Evolutionary conservation across 1,284 basidiomycete species (phyloP).

Genomic region (Exobasidium rhododendri): DNA sequence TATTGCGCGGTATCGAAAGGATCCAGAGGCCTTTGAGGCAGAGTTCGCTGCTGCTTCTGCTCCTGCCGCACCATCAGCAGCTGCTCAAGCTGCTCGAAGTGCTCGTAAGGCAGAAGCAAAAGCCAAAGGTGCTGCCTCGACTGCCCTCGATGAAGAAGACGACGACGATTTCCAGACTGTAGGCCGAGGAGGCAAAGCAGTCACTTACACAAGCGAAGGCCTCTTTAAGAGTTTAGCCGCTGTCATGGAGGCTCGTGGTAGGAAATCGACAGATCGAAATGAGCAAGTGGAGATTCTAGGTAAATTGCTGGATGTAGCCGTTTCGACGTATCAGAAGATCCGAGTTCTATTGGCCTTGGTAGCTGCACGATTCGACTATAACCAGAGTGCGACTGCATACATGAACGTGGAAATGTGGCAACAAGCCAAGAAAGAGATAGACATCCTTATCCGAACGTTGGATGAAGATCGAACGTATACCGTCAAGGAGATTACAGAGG

Average conservation of each 20-base stretch:
- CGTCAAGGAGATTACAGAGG: slow-evolving; percentile 75
- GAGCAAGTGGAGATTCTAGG: slow-evolving; percentile 91
- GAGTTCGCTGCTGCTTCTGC: slow-evolving; percentile 56
- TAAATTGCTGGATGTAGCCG: slow-evolving; percentile 80
- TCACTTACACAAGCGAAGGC: slow-evolving; percentile 79
- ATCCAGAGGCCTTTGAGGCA: slow-evolving; percentile 81
- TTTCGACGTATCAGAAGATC: slow-evolving; percentile 80
- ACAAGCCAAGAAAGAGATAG: slow-evolving; percentile 79
- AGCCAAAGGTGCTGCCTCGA: slow-evolving; percentile 54
- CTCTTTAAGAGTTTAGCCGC: slow-evolving; percentile 90
- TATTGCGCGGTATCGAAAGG: slow-evolving; percentile 74
- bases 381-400: slow-evolving; percentile 75
- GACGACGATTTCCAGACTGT: slow-evolving; percentile 85
- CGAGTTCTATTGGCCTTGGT: slow-evolving; percentile 89
- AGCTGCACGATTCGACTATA: slow-evolving; percentile 95
- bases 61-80: slow-evolving; percentile 57
- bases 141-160: slow-evolving; percentile 43
- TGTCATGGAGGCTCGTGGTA: slow-evolving; percentile 90
- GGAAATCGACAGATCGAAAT: slow-evolving; percentile 92
- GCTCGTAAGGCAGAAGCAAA: slow-evolving; percentile 17
- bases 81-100: slow-evolving; percentile 57
- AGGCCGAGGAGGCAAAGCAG: slow-evolving; percentile 80
- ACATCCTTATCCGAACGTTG: slow-evolving; percentile 77
- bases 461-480: slow-evolving; percentile 70
- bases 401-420: slow-evolving; percentile 94